Evolutionary conservation across 1,139 yeast species (phyloP).

Genomic region (Taphrina deformans): DNA sequence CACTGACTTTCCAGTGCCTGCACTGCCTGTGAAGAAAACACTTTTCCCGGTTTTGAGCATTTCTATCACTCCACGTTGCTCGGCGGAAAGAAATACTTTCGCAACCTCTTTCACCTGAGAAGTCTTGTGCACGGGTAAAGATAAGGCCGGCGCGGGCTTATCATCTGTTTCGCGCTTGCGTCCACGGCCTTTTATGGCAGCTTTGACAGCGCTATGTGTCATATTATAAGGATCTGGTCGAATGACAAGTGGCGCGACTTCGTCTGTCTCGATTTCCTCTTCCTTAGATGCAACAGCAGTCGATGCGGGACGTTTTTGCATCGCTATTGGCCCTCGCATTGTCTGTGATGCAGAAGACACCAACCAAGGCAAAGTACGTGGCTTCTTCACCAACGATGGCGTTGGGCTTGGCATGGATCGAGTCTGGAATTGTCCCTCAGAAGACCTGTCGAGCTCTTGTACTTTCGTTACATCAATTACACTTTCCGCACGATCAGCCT

Average conservation of each 20-base stretch:
- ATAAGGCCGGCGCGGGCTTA: background rate
- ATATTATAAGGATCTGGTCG: constrained; percentile 10
- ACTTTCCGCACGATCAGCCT: background rate
- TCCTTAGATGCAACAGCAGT: background rate
- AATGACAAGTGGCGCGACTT: background rate
- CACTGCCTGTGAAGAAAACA: constrained; percentile 88
- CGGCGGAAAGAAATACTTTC: constrained; percentile 55
- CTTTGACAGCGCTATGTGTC: constrained; percentile 19
- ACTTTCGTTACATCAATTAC: background rate
- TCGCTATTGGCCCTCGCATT: background rate
- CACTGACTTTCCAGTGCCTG: constrained; percentile 89
- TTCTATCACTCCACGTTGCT: constrained; percentile 69
- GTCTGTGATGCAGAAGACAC: background rate
- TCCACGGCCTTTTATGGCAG: constrained; percentile 11
- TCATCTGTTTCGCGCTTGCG: constrained; percentile 9
- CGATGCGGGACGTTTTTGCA: background rate
- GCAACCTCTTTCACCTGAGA: constrained; percentile 29
- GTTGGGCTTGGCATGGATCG: background rate
- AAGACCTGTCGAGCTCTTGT: background rate
- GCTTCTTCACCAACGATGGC: background rate
- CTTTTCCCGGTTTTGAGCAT: constrained; percentile 58
- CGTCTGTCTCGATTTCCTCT: background rate
- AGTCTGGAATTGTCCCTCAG: background rate
- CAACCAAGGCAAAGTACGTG: constrained; percentile 9
- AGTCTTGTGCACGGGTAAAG: background rate